Evolutionary conservation across 2,329 filamentous ascomycete genomes (phyloP).

Genomic region (Calonectria pseudoturangicola): DNA sequence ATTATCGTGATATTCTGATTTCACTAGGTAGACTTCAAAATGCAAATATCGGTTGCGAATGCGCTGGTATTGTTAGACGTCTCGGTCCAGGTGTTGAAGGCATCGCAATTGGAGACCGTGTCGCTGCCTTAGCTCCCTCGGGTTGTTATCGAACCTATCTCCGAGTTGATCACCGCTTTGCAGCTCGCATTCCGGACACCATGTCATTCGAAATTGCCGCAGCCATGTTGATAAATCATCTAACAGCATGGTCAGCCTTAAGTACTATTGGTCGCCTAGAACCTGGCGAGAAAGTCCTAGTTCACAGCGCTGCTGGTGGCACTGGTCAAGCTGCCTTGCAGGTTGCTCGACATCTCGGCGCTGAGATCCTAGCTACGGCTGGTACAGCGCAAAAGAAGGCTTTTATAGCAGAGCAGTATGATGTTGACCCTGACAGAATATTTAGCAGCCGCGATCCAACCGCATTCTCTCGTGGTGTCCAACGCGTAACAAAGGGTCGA

Average conservation of each 20-base stretch:
- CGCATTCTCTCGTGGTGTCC: slow-evolving; percentile 53
- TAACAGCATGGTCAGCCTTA: slow-evolving; percentile 16
- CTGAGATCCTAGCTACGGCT: slow-evolving; percentile 57
- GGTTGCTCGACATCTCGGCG: slow-evolving; percentile 45
- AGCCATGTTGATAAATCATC: slow-evolving; percentile 12
- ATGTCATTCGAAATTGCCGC: slow-evolving; percentile 23
- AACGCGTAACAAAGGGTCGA: slow-evolving; percentile 47
- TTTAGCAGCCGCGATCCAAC: slow-evolving; percentile 53
- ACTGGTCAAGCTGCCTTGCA: slow-evolving; percentile 56
- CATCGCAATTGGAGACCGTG: slow-evolving; percentile 13
- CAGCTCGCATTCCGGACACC: slow-evolving; percentile 30
- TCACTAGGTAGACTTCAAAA: slow-evolving; percentile 48
- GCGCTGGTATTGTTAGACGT: slow-evolving; percentile 41
- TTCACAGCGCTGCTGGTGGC: slow-evolving; percentile 45
- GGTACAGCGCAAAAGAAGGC: slow-evolving; percentile 38
- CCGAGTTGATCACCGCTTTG: slow-evolving; percentile 8
- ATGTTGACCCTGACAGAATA: slow-evolving; percentile 55
- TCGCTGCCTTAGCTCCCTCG: not conserved
- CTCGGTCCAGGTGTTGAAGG: slow-evolving; percentile 2
- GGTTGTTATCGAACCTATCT: slow-evolving; percentile 15
- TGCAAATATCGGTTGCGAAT: slow-evolving; percentile 49
- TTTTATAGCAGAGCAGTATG: slow-evolving; percentile 46
- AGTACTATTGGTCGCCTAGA: slow-evolving; percentile 9
- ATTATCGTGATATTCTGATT: slow-evolving; percentile 48
- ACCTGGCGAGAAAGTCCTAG: slow-evolving; percentile 53